Conservation (phyloP, 2,329 filamentous ascomycete species). For the Botrytis elliptica region DNA sequence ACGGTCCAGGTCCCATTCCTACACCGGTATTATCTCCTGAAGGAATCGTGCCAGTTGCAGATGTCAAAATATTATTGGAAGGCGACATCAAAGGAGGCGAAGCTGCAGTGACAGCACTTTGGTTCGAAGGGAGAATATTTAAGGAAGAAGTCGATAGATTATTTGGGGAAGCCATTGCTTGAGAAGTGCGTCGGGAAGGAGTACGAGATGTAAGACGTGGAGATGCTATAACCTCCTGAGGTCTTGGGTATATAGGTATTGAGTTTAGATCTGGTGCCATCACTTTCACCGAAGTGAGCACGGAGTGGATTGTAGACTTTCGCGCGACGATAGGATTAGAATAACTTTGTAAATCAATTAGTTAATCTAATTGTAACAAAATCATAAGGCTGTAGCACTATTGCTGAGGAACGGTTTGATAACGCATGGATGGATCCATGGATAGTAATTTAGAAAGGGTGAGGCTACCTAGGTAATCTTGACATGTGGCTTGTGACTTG, state of each 20-base stretch:
- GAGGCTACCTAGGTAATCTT: neutral
- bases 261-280: constrained; percentile 42
- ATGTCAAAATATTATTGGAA: constrained; percentile 24
- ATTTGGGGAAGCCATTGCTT: constrained; percentile 39
- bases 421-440: neutral
- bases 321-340: neutral
- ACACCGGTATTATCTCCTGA: constrained; percentile 46
- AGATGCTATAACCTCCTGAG: constrained; percentile 29
- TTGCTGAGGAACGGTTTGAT: neutral
- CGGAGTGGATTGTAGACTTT: neutral
- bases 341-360: constrained; percentile 3
- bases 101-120: constrained; percentile 34
- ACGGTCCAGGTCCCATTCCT: constrained; percentile 63
- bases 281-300: neutral
- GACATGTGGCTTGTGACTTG: neutral
- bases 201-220: constrained; percentile 33
- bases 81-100: constrained; percentile 33
- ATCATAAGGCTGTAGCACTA: neutral
- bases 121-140: constrained; percentile 51
- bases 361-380: neutral
- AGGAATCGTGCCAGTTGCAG: constrained; percentile 10
- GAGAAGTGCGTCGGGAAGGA: constrained; percentile 36
- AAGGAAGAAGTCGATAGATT: constrained; percentile 70
- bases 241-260: constrained; percentile 38
- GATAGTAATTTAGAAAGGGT: neutral